These are phyloP conservation scores for Epichloe glyceriae DNA, from an alignment of 2,329 filamentous ascomycete species.

Conservation along the genomic window DNA sequence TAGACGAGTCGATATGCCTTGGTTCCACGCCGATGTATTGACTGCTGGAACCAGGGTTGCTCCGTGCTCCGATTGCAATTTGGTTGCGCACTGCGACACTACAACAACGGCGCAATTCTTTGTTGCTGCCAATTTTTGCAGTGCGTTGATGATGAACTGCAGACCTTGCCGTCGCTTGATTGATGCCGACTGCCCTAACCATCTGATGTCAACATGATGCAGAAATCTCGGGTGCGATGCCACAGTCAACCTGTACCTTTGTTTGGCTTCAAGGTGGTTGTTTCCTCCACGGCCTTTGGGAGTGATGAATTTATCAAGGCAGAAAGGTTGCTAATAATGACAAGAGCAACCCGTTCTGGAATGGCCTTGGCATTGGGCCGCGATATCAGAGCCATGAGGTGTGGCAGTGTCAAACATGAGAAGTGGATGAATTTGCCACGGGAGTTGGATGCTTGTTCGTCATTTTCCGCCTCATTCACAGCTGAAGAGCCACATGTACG, in stretches of 20 bases:
- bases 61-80: conserved; percentile 52
- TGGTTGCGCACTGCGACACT: conserved; percentile 71
- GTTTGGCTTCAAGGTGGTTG: conserved; percentile 22
- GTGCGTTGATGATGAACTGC: conserved; percentile 51
- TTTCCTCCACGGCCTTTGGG: conserved; percentile 40
- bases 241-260: conserved; percentile 22
- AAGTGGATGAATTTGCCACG: conserved; percentile 31
- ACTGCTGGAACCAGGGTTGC: conserved; percentile 65
- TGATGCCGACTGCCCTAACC: conserved; percentile 23
- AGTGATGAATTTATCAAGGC: conserved; percentile 66
- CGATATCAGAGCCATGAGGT: conserved; percentile 62
- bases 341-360: conserved; percentile 46
- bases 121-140: conserved; percentile 64
- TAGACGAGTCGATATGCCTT: conserved; percentile 57
- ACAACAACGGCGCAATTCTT: conserved; percentile 62
- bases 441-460: conserved; percentile 12
- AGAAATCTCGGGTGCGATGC: no score
- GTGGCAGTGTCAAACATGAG: conserved; percentile 47
- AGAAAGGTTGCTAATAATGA: conserved; percentile 70
- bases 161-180: conserved; percentile 37
- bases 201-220: conserved; percentile 3
- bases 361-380: conserved; percentile 53
- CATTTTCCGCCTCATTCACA: conserved; percentile 3
- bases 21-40: conserved; percentile 68
- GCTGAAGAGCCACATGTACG: conserved; percentile 9